Percentiles rank a stretch among this genome's conserved stretches.
Evolutionary conservation across 2,329 filamentous ascomycete species (phyloP).

Genomic region (Diaporthe ilicicola): DNA sequence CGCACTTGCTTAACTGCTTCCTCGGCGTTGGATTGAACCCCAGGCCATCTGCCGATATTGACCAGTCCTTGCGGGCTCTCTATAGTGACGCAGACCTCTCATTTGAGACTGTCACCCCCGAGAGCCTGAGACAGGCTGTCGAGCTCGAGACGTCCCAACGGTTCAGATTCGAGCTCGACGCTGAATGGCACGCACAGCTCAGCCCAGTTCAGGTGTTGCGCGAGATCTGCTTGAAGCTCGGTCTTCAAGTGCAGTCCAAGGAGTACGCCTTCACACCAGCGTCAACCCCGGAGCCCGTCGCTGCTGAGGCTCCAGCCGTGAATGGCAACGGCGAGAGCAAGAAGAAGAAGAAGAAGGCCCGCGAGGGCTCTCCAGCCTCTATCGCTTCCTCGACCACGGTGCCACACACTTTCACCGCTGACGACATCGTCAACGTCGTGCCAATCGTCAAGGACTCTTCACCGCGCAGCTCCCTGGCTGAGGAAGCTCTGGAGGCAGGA

Average conservation of each 20-base stretch:
- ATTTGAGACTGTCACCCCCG: constrained; percentile 82
- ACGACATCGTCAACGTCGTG: constrained; percentile 92
- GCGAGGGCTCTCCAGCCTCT: constrained; percentile 61
- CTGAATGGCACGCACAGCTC: constrained; percentile 72
- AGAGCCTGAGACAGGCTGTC: constrained; percentile 74
- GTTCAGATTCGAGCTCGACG: constrained; percentile 78
- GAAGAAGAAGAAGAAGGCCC: constrained; percentile 70
- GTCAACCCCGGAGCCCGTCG: constrained; percentile 44
- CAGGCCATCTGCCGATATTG: constrained; percentile 81
- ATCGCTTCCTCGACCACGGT: constrained; percentile 51
- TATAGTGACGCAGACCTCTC: constrained; percentile 85
- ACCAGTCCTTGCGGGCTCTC: constrained; percentile 75
- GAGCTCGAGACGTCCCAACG: constrained; percentile 75
- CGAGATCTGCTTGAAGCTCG: constrained; percentile 88
- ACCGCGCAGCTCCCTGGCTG: constrained; percentile 87
- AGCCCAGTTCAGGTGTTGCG: constrained; percentile 86
- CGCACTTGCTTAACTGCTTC: constrained; percentile 94
- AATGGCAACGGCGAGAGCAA: constrained; percentile 55
- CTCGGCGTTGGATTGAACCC: constrained; percentile 79
- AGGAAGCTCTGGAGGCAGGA: constrained; percentile 95
- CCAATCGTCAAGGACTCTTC: constrained; percentile 94
- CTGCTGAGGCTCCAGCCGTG: constrained; percentile 40
- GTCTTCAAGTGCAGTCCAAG: constrained; percentile 85
- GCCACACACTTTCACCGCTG: constrained; percentile 74
- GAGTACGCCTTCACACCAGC: constrained; percentile 71